These are phyloP conservation scores for Discostella pseudostelligera DNA, from an alignment of 108 stramenopile genomes.

Conservation along the genomic window DNA sequence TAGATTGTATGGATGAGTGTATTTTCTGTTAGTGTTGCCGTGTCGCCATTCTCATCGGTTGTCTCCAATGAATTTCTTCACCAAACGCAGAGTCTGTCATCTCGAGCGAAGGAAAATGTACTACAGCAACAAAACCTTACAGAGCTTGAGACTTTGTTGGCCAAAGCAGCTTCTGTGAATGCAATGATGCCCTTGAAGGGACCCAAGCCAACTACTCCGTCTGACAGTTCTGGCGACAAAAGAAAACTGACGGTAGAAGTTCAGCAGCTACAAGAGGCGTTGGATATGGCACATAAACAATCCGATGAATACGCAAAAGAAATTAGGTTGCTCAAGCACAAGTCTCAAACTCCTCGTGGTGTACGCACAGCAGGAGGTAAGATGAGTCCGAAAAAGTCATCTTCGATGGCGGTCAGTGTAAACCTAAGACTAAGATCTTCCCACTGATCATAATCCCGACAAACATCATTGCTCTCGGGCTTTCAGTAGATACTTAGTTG, in stretches of 20 bases:
- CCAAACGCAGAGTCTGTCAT: slow-evolving; percentile 43
- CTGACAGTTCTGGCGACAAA: slow-evolving; percentile 46
- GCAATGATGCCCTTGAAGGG: slow-evolving; percentile 50
- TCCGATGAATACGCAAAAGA: slow-evolving; percentile 83
- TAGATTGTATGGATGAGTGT: neutral
- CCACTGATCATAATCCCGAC: too few relatives aligned
- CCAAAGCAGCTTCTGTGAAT: slow-evolving; percentile 51
- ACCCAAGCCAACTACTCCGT: slow-evolving; percentile 26
- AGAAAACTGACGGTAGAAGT: slow-evolving; percentile 66
- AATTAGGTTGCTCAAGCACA: slow-evolving; percentile 66
- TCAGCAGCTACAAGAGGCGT: slow-evolving; percentile 69
- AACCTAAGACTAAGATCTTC: too few relatives aligned
- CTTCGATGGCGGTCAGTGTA: too few relatives aligned
- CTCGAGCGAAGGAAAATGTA: slow-evolving; percentile 73
- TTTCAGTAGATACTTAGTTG: too few relatives aligned
- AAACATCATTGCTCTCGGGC: too few relatives aligned
- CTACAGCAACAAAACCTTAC: slow-evolving; percentile 69
- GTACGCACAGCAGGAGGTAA: slow-evolving; percentile 42
- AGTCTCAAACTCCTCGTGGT: slow-evolving; percentile 49
- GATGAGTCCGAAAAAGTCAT: slow-evolving; percentile 31
- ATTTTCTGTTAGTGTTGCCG: neutral
- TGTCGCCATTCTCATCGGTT: neutral
- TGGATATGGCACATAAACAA: slow-evolving; percentile 79
- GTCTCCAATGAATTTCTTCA: neutral
- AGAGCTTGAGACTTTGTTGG: slow-evolving; percentile 71